Percentiles rank a stretch among this genome's conserved stretches.
phyloP scores from a whole-genome alignment of 2,329 filamentous ascomycete species.

The Monilinia polystroma region DNA sequence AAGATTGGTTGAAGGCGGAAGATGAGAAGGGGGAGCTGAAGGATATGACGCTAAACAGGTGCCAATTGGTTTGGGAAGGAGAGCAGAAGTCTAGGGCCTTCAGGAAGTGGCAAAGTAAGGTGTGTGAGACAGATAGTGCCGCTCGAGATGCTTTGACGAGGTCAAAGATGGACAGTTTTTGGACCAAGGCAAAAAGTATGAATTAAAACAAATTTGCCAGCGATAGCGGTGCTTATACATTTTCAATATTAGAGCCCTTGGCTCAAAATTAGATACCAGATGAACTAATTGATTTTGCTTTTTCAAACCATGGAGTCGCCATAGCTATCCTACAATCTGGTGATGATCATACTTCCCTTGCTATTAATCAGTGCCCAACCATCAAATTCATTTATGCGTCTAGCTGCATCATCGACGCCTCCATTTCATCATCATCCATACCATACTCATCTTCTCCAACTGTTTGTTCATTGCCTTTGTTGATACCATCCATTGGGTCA shows the following conservation, averaged over 20 bases:
- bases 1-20: slow-evolving; percentile 76
- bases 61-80: slow-evolving; percentile 85
- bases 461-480: slow-evolving; percentile 30
- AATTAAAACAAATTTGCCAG: slow-evolving; percentile 28
- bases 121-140: slow-evolving; percentile 90
- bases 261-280: slow-evolving; percentile 14
- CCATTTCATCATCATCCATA: slow-evolving; percentile 43
- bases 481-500: slow-evolving; percentile 25
- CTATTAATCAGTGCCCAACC: background rate
- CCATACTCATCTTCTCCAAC: slow-evolving; percentile 37
- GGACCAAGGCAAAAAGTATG: slow-evolving; percentile 77
- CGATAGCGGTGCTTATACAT: background rate
- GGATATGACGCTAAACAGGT: slow-evolving; percentile 79
- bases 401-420: slow-evolving; percentile 52
- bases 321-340: slow-evolving; percentile 17
- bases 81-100: slow-evolving; percentile 79
- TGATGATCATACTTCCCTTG: background rate
- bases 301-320: background rate
- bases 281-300: slow-evolving; percentile 12
- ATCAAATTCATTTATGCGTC: slow-evolving; percentile 26
- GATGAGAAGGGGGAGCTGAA: slow-evolving; percentile 76
- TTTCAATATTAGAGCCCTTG: background rate
- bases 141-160: slow-evolving; percentile 77
- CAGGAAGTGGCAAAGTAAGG: slow-evolving; percentile 81
- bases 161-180: slow-evolving; percentile 92